A percentile compares a stretch with the other conserved stretches of the same genome.
Evolutionary conservation across 1,284 basidiomycete species (phyloP).

Genomic region (Sporisorium exsertum): DNA sequence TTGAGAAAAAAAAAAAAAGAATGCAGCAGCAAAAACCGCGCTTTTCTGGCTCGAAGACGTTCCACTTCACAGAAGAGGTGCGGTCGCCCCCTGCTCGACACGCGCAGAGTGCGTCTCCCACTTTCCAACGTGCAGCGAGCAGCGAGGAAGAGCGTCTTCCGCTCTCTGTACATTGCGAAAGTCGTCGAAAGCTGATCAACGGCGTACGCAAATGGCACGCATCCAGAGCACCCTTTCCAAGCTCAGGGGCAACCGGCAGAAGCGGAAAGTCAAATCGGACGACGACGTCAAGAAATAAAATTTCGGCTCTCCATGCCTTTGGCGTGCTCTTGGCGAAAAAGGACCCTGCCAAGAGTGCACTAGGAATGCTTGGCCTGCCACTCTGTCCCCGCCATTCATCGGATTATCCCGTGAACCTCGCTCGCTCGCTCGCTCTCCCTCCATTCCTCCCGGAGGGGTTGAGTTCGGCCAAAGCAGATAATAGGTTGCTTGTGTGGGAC

Average conservation of each 20-base stretch:
- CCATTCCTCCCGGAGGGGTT: too few relatives aligned
- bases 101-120: neutral
- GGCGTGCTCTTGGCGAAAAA: slow-evolving; percentile 6
- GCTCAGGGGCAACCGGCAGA: slow-evolving; percentile 9
- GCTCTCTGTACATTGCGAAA: neutral
- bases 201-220: slow-evolving; percentile 6
- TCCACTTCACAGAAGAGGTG: slow-evolving; percentile 23
- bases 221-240: slow-evolving; percentile 3
- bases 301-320: neutral
- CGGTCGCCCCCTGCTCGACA: neutral
- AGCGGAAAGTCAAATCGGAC: too few relatives aligned
- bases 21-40: slow-evolving; percentile 23
- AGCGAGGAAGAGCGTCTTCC: neutral
- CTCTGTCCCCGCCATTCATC: neutral
- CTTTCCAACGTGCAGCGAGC: neutral
- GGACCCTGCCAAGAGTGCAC: slow-evolving; percentile 28
- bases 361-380: slow-evolving; percentile 19
- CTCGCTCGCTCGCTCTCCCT: too few relatives aligned
- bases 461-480: too few relatives aligned
- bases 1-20: slow-evolving; percentile 4
- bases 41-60: slow-evolving; percentile 19
- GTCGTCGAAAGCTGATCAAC: neutral
- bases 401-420: too few relatives aligned
- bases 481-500: too few relatives aligned
- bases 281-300: too few relatives aligned